These are phyloP conservation scores for Coniella lustricola DNA, from an alignment of 2,329 filamentous ascomycete species.

Conservation along the genomic window DNA sequence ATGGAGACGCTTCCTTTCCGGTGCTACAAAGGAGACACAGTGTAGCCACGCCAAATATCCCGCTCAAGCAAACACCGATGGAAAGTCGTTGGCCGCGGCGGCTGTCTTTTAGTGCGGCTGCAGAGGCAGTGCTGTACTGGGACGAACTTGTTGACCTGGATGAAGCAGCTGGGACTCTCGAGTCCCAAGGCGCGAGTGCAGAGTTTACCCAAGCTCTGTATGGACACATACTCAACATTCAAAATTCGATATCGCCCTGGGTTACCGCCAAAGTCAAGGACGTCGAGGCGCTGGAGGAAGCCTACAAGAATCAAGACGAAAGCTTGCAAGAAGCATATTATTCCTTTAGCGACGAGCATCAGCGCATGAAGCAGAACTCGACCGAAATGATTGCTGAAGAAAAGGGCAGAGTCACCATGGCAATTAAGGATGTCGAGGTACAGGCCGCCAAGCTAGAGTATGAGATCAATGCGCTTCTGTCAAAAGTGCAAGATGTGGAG, in stretches of 20 bases:
- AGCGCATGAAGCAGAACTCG: conserved; percentile 58
- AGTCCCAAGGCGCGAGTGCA: conserved; percentile 31
- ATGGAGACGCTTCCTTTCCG: conserved; percentile 34
- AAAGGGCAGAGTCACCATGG: conserved; percentile 60
- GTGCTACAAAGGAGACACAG: conserved; percentile 58
- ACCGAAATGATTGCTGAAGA: conserved; percentile 65
- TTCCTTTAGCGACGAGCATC: conserved; percentile 63
- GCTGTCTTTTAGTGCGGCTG: conserved; percentile 68
- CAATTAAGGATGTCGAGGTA: conserved; percentile 70
- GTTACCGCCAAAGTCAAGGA: conserved; percentile 48
- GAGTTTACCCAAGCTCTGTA: conserved; percentile 53
- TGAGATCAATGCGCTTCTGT: conserved; percentile 72
- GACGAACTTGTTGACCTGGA: conserved; percentile 41
- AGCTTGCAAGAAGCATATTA: conserved; percentile 62
- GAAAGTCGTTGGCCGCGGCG: conserved; percentile 63
- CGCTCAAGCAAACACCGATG: conserved; percentile 31
- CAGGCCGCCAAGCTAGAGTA: conserved; percentile 85
- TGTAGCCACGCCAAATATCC: conserved; percentile 31
- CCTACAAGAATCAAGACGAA: conserved; percentile 56
- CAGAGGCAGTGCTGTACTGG: conserved; percentile 68
- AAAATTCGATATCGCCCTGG: conserved; percentile 52
- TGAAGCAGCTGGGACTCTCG: conserved; percentile 19
- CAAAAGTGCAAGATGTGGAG: conserved; percentile 81
- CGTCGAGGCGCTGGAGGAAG: conserved; percentile 53
- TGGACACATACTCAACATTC: conserved; percentile 43